phyloP scores from a whole-genome alignment of 768 basidiomycete species.

The Collybia mongolica region DNA sequence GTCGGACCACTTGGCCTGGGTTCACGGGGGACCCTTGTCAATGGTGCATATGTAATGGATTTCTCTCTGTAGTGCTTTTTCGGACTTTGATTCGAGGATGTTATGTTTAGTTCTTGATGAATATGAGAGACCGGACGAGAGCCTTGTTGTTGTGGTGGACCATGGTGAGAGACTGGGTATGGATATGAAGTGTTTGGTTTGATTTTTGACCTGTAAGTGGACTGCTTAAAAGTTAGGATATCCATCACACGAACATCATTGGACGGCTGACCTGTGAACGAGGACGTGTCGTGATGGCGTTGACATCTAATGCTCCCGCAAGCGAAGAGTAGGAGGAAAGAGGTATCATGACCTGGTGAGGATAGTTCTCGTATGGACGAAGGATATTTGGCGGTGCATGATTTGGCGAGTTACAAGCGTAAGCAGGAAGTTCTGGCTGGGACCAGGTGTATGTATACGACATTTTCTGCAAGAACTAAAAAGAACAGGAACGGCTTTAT shows the following conservation, averaged over 20 bases:
- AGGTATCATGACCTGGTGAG: constrained; percentile 7
- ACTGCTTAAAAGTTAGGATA: constrained; percentile 7
- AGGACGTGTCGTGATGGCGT: not conserved
- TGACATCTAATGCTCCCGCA: constrained; percentile 13
- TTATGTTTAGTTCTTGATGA: too few species aligned
- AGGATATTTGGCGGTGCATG: constrained; percentile 3
- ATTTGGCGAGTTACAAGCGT: not conserved
- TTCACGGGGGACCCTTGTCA: not conserved
- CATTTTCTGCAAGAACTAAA: not conserved
- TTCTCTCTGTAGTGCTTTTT: too few species aligned
- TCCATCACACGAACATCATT: not conserved
- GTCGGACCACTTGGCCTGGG: constrained; percentile 15
- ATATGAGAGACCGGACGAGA: too few species aligned
- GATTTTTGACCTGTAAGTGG: constrained; percentile 2
- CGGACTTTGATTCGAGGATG: constrained; percentile 4
- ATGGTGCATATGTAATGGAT: too few species aligned
- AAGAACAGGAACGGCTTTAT: too few species aligned
- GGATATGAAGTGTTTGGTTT: not conserved
- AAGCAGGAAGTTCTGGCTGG: not conserved
- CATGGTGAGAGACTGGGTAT: constrained; percentile 10
- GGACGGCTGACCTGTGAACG: constrained; percentile 8
- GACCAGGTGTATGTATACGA: constrained; percentile 2
- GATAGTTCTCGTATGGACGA: not conserved
- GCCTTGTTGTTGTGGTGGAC: not conserved
- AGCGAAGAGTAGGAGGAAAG: constrained; percentile 19